Evolutionary conservation across 805 yeast species (phyloP), one percentile per base, ranked within the genome.

Genomic region (Vanderwaltozyma verrucispora): DNA sequence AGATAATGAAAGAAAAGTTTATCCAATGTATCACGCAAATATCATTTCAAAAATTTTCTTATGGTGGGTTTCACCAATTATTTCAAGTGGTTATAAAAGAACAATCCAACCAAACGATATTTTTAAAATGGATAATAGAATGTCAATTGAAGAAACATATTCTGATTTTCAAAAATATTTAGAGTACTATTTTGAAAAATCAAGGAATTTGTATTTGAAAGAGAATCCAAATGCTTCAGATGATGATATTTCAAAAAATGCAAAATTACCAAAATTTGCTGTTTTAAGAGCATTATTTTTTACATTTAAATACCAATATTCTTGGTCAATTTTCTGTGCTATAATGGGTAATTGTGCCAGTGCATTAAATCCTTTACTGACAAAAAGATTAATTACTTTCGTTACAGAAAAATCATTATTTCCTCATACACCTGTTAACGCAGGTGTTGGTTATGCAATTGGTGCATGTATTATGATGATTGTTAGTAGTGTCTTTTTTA

Each of bases 391-490:
- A 41, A 80, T 85, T 43, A 65, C 64, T 30, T 82, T 73, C 47
- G 81, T 83, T n/a, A 74, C 71, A 45, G 51, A 54, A 34, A 68
- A 69, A 36, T 69, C 71, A 9, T 51, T 56, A 19, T 72, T 72
- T 5, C 56, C 68, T 13, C 58, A 52, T 26, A 45, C 58, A 17
- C 56, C 64, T 10, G 60, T 64, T 38, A 79, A 76, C 24, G 63
- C 60, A 30, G 95, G 95, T 41, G 66, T 82, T 15, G 95, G 89
- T 7, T 80, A 73, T 47, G 79, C 88, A 8, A 61, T 85, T 32
- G 94, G 87, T 16, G 67, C 82, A 11, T 69, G 77, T 29, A 44
- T 64, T 1, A 63, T 87, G 56, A 72, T 80, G 46, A 44, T 72
- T 14, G 28, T 65, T 1, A 60, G 67, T 37, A 74, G 78, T 28